phyloP scores from a whole-genome alignment of 2,329 filamentous ascomycete genomes.

The Zelopaecilomyces penicillatus region DNA sequence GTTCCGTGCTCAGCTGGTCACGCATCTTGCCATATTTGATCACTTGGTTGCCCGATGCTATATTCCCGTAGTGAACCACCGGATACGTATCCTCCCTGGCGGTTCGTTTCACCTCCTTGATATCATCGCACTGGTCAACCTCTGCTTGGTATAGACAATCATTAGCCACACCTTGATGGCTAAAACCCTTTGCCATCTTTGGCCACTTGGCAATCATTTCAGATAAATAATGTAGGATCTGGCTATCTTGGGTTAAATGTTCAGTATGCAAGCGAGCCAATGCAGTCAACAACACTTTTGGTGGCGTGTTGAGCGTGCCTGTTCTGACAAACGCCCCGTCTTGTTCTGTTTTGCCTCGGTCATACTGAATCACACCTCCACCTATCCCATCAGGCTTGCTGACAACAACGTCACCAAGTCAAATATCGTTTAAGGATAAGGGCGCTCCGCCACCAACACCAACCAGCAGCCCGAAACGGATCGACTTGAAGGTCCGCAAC shows the following conservation, averaged over 20 bases:
- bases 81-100: not conserved
- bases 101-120: not conserved
- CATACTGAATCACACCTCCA: constrained; percentile 2
- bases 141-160: not conserved
- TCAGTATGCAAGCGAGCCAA: not conserved
- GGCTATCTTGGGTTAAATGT: not conserved
- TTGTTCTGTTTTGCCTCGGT: not conserved
- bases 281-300: not conserved
- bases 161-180: not conserved
- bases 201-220: not conserved
- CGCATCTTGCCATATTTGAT: not conserved
- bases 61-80: not conserved
- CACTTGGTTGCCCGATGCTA: not conserved
- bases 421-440: not conserved
- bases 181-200: not conserved
- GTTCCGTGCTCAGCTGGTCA: not conserved
- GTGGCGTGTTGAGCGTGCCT: not conserved
- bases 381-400: not conserved
- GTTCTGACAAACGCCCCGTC: not conserved
- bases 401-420: constrained; percentile 1
- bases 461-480: constrained; percentile 3
- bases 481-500: not conserved
- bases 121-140: not conserved
- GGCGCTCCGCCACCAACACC: constrained; percentile 1
- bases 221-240: not conserved